Percentiles rank a stretch among this genome's conserved stretches.
Conservation (phyloP, 345 rosid genomes). For the Gossypium thurberi region DNA sequence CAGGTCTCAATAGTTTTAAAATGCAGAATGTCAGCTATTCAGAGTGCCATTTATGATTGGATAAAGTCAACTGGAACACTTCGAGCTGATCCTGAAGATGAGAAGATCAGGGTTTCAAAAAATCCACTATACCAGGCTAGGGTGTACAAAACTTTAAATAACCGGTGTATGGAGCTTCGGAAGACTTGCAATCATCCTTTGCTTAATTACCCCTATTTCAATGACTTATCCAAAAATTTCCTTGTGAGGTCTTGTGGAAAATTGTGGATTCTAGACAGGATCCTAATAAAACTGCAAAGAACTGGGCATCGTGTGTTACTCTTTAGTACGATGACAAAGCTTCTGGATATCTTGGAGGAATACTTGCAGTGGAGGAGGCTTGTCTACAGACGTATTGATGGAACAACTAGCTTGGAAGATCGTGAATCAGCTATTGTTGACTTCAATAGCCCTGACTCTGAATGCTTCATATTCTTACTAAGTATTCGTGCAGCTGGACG, state of each 20-base stretch:
- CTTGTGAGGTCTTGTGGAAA: conserved; percentile 95
- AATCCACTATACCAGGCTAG: conserved; percentile 75
- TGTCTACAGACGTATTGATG: conserved; percentile 92
- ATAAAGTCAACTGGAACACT: conserved; percentile 94
- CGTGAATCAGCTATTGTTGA: conserved; percentile 99
- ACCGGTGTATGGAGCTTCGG: conserved; percentile 99
- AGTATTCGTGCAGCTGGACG: conserved; percentile 99
- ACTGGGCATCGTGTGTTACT: conserved; percentile 96
- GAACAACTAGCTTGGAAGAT: conserved; percentile 98
- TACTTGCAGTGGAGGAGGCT: conserved; percentile 93
- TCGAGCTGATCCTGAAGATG: conserved; percentile 97
- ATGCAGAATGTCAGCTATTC: conserved; percentile 97
- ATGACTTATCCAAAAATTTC: conserved; percentile 82
- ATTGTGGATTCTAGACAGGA: conserved; percentile 89
- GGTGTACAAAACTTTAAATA: conserved; percentile 67
- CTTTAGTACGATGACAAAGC: conserved; percentile 99
- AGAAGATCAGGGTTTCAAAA: conserved; percentile 62
- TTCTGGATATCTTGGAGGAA: conserved; percentile 96
- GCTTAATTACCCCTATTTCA: conserved; percentile 90
- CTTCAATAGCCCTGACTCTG: conserved; percentile 76
- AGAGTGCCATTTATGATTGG: conserved; percentile 98
- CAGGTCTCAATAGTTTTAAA: conserved; percentile 90
- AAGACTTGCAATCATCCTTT: conserved; percentile 97
- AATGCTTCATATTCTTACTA: conserved; percentile 91
- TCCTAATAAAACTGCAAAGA: conserved; percentile 88